These are phyloP conservation scores for Incumbomyces delicatus DNA, from an alignment of 2,329 filamentous ascomycete genomes.

Conservation along the genomic window DNA sequence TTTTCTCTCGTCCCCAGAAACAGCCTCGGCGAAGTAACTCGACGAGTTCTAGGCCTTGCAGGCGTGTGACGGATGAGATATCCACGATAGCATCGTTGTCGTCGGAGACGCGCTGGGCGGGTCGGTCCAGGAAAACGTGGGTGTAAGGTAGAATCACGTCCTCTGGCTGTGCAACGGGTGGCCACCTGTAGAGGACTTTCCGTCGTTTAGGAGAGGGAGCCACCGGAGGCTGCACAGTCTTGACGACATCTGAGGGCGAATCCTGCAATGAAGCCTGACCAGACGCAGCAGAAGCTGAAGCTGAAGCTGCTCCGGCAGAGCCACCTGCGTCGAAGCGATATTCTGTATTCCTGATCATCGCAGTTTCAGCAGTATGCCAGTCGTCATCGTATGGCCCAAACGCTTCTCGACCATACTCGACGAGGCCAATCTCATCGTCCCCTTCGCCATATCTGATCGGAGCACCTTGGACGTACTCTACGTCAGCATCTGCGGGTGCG, in stretches of 20 bases:
- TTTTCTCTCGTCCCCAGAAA: constrained; percentile 34
- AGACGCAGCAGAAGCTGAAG: too few relatives aligned
- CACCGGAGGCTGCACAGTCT: background rate
- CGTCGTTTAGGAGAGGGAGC: constrained; percentile 9
- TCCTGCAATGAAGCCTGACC: background rate
- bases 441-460: background rate
- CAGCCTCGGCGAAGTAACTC: constrained; percentile 33
- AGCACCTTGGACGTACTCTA: constrained; percentile 7
- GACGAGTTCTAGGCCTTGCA: constrained; percentile 33
- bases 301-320: background rate
- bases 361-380: background rate
- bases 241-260: background rate
- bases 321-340: background rate
- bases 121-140: constrained; percentile 12
- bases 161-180: constrained; percentile 12
- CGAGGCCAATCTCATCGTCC: constrained; percentile 1
- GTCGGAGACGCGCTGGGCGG: background rate
- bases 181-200: constrained; percentile 19
- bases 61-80: constrained; percentile 24
- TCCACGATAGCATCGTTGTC: background rate
- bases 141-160: constrained; percentile 15
- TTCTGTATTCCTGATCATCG: background rate
- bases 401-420: constrained; percentile 1
- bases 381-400: constrained; percentile 10
- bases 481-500: constrained; percentile 6